Conservation (phyloP, 257 asterid genomes). For the Avicennia marina region DNA sequence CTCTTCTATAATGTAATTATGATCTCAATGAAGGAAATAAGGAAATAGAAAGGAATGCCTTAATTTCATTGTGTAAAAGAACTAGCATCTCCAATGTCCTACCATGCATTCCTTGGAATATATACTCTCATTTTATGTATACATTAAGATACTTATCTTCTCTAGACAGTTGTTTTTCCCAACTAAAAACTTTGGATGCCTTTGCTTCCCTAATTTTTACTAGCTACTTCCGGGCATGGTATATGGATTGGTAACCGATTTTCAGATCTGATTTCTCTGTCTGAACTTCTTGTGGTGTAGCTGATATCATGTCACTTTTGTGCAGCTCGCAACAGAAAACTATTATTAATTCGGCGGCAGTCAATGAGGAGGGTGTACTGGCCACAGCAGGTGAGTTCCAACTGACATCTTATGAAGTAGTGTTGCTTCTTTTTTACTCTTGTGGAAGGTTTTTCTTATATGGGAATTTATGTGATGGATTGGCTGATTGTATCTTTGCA, state of each 20-base stretch:
- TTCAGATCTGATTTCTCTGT: not conserved
- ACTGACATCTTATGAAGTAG: not conserved
- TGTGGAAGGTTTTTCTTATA: not conserved
- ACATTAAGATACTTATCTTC: not conserved
- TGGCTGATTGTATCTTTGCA: not conserved
- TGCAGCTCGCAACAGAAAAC: slow-evolving; percentile 96
- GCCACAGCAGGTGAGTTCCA: slow-evolving; percentile 78
- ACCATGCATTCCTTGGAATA: not conserved
- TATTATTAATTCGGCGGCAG: slow-evolving; percentile 84
- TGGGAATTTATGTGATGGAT: not conserved
- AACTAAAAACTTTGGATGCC: no score
- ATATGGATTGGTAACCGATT: not conserved
- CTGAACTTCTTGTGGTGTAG: not conserved
- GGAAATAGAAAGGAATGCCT: no score
- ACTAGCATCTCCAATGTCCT: no score
- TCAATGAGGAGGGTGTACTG: slow-evolving; percentile 81
- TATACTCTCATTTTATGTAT: not conserved
- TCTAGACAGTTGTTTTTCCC: no score
- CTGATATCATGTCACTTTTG: slow-evolving; percentile 11
- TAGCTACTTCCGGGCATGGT: not conserved
- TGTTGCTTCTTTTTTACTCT: not conserved
- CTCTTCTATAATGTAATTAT: no score
- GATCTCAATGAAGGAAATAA: no score
- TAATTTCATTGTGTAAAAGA: no score
- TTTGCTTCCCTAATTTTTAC: no score